Evolutionary conservation across 352 stramenopile genomes (phyloP).

Genomic region (Pythium graminicola): DNA sequence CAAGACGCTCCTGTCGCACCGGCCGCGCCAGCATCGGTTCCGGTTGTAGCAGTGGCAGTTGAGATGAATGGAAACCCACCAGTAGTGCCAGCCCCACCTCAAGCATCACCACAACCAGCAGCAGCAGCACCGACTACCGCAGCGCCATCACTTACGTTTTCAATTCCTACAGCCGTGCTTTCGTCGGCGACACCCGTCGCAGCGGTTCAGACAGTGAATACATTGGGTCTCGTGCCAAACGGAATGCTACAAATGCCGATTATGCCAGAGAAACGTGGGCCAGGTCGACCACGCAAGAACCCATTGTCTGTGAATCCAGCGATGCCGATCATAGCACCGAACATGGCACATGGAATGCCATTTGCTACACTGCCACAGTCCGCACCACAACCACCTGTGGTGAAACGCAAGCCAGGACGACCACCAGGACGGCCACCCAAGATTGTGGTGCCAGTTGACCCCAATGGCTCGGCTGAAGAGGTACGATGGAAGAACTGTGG

Average conservation of each 20-base stretch:
- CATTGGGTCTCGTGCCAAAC: constrained; percentile 11
- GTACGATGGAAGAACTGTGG: no score
- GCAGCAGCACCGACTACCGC: neutral
- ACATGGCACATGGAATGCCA: neutral
- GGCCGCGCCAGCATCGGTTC: neutral
- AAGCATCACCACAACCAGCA: neutral
- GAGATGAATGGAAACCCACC: no score
- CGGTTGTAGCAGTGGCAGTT: neutral
- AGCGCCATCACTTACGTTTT: constrained; percentile 4
- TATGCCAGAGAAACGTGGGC: constrained; percentile 15
- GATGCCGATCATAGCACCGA: neutral
- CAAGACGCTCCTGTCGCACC: neutral
- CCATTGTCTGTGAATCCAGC: neutral
- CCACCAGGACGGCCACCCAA: no score
- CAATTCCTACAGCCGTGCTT: constrained; percentile 3
- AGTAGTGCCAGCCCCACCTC: no score
- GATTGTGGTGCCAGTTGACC: constrained; percentile 1
- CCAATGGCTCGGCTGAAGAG: neutral
- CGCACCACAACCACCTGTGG: neutral
- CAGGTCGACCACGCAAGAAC: constrained; percentile 16
- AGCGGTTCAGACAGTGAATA: constrained; percentile 4
- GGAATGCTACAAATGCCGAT: constrained; percentile 1
- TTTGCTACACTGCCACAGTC: neutral
- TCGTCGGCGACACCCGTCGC: neutral
- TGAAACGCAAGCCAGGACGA: constrained; percentile 18